Base-by-base conservation (phyloP, 306 rosid genomes). In the Begonia masoniana region DNA sequence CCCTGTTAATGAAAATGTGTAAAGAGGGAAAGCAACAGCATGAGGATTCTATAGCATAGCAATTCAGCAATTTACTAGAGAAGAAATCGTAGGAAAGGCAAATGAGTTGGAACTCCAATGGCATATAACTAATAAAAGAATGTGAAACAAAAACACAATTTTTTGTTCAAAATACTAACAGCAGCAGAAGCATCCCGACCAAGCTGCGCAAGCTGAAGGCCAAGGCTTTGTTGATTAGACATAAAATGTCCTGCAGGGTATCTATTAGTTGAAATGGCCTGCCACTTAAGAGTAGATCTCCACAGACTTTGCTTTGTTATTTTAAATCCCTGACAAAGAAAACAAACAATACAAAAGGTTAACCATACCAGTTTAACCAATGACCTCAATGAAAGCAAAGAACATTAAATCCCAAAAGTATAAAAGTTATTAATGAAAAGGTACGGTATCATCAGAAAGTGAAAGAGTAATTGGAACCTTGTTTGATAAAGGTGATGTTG, bases 121-220 rank as follows among this genome's bases (percentile, higher is more conserved):
- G 39, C 7, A 31, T 35, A 21, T 0, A 41, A 51, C 24, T 39
- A 51, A 36, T 48, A 17, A 51, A 15, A 9, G 26, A 15, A 62
- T 17, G 46, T 12, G 47, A 39, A 42, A 63, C 50, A 68, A 23
- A 23, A 42, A 21, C 15, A 6, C 5, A 15, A 48, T 2, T 42
- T 24, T 52, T 45, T 50, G 53, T 31, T 8, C 59, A 58, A 55
- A 47, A 60, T 53, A 77, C 94, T 76, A 63, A n/a, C 99, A 12
- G 99, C 99, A 47, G 99, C 99, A 59, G 99, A 91, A 50, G 99
- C 99, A 74, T 91, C 99, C 54, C 99, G 92, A 61, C 99, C 94
- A 61, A 91, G 96, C 71, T 91, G 96, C 5, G 99, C 99, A 46
- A 91, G 81, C 88, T 91, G 87, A 57, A 83, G 67, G 43, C 96